Percentiles rank a stretch among this genome's conserved stretches.
Conservation (phyloP, 2,329 filamentous ascomycete genomes). For the Pseudogymnoascus sp. region DNA sequence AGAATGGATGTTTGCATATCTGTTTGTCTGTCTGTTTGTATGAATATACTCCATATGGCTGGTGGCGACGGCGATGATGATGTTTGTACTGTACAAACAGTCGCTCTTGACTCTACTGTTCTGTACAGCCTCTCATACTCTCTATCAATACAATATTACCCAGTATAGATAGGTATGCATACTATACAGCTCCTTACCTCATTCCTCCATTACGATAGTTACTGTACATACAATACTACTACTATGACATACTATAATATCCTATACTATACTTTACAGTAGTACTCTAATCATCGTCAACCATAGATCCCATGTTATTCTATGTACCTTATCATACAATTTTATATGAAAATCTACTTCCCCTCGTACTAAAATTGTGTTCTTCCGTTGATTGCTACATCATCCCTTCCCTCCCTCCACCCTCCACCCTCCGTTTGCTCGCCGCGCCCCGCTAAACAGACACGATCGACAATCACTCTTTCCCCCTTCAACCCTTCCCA, state of each 20-base stretch:
- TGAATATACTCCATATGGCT: neutral
- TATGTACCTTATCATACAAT: neutral
- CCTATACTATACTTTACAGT: neutral
- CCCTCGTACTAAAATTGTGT: neutral
- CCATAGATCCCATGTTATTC: neutral
- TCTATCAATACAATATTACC: neutral
- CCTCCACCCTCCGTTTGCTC: neutral
- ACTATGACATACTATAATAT: neutral
- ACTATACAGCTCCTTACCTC: neutral
- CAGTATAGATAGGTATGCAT: neutral
- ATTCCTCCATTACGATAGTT: neutral
- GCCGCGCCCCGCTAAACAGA: constrained; percentile 5
- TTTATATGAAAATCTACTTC: neutral
- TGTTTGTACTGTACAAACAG: neutral
- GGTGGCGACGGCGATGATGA: neutral
- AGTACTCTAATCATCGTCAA: neutral
- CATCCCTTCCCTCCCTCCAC: neutral
- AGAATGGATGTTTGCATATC: neutral
- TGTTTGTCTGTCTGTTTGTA: neutral
- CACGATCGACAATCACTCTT: constrained; percentile 3
- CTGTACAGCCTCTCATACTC: neutral
- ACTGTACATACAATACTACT: neutral
- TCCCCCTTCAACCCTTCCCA: constrained; percentile 4
- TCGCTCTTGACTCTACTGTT: too few relatives aligned
- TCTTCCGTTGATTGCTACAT: constrained; percentile 1